phyloP scores from a whole-genome alignment of 192 early-diverging fungal species.

The Paraglomus brasilianum region DNA sequence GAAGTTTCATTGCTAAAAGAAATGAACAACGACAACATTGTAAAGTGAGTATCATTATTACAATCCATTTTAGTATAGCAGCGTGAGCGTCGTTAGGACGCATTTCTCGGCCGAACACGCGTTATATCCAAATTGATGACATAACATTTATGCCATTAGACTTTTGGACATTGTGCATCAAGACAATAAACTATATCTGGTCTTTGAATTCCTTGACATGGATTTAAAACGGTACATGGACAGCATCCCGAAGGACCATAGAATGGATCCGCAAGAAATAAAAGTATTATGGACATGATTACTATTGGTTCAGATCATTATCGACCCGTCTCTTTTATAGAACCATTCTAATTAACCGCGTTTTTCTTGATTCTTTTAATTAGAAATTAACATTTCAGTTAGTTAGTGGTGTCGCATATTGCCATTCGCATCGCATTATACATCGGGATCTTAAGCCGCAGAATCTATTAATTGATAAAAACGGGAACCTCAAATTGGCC shows the following conservation, averaged over 20 bases:
- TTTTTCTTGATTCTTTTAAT: slow-evolving; percentile 32
- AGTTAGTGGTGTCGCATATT: slow-evolving; percentile 81
- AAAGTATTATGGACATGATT: slow-evolving; percentile 27
- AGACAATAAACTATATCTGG: slow-evolving; percentile 86
- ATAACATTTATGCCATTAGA: slow-evolving; percentile 41
- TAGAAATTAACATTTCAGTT: slow-evolving; percentile 94
- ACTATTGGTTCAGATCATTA: background rate
- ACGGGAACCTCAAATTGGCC: slow-evolving; percentile 85
- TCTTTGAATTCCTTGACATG: slow-evolving; percentile 95
- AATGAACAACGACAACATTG: slow-evolving; percentile 68
- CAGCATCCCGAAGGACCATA: slow-evolving; percentile 1
- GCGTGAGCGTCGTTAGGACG: background rate
- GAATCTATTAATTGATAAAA: slow-evolving; percentile 91
- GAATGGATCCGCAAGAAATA: slow-evolving; percentile 30
- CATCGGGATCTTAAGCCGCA: slow-evolving; percentile 99
- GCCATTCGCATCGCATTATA: slow-evolving; percentile 89
- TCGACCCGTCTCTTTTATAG: background rate
- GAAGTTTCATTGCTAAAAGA: slow-evolving; percentile 75
- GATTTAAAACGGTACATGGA: slow-evolving; percentile 52
- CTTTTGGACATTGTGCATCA: slow-evolving; percentile 87
- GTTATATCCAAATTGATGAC: background rate
- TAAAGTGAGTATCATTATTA: slow-evolving; percentile 50
- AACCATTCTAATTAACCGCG: slow-evolving; percentile 17
- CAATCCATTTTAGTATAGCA: background rate
- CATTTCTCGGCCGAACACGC: too few relatives aligned